Percentiles rank a stretch among this genome's conserved stretches.
These are phyloP conservation scores for Bipolaris cookei DNA, from an alignment of 2,329 filamentous ascomycete species.

Conservation along the genomic window DNA sequence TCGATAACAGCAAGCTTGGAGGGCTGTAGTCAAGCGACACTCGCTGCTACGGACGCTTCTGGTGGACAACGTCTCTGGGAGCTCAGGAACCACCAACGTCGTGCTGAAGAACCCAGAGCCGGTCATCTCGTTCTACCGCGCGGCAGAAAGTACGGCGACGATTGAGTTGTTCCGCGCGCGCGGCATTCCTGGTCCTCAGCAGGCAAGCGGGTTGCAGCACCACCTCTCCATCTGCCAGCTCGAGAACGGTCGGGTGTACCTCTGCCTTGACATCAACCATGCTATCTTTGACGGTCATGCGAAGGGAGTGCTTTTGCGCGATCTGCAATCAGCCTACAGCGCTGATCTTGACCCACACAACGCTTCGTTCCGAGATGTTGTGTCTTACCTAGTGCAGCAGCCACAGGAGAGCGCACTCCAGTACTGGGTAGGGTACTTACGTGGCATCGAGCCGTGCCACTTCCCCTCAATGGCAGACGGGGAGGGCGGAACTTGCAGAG, in stretches of 20 bases:
- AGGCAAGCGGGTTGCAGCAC: slow-evolving; percentile 9
- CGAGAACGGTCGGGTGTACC: slow-evolving; percentile 8
- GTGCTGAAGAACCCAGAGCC: neutral
- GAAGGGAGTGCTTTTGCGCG: slow-evolving; percentile 16
- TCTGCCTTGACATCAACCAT: slow-evolving; percentile 29
- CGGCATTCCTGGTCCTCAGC: neutral
- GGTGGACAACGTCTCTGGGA: neutral
- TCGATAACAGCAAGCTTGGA: neutral
- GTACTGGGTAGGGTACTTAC: neutral
- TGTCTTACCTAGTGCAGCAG: neutral
- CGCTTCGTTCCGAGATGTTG: neutral
- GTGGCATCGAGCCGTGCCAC: neutral
- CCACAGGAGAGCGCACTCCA: too few species aligned
- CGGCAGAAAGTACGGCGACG: neutral
- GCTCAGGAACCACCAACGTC: neutral
- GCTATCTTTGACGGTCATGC: slow-evolving; percentile 29
- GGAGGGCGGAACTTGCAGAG: neutral
- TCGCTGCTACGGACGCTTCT: neutral
- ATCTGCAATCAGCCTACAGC: slow-evolving; percentile 24
- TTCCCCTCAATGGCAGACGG: neutral
- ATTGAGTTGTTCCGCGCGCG: slow-evolving; percentile 5
- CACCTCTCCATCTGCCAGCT: slow-evolving; percentile 21
- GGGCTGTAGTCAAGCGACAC: neutral
- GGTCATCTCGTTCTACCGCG: neutral
- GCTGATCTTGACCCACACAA: neutral